These are phyloP conservation scores for Biscogniauxia sp. DNA, from an alignment of 2,329 filamentous ascomycete genomes.

Conservation along the genomic window DNA sequence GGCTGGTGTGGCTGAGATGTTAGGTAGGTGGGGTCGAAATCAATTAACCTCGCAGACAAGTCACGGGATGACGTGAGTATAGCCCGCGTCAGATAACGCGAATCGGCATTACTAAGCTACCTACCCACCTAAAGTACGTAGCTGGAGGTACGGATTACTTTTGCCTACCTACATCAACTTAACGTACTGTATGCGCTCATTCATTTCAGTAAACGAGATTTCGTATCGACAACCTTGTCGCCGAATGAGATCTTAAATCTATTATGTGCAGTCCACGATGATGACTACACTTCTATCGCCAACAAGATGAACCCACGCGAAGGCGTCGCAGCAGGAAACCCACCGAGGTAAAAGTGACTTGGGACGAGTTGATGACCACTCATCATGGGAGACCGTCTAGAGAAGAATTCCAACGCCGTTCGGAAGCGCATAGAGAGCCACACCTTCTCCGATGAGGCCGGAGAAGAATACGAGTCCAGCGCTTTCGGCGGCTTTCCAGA, in stretches of 20 bases:
- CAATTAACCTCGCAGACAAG: constrained; percentile 5
- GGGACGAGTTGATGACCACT: constrained; percentile 13
- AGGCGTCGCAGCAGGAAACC: constrained; percentile 16
- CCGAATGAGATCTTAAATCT: too few species aligned
- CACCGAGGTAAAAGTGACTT: constrained; percentile 2
- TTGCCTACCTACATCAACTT: neutral
- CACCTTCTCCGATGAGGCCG: constrained; percentile 74
- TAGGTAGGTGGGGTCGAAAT: neutral
- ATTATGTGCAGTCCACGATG: neutral
- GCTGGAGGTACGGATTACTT: too few species aligned
- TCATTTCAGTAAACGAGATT: too few species aligned
- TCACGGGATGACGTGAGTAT: constrained; percentile 43
- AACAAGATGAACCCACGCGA: constrained; percentile 19
- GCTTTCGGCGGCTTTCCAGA: constrained; percentile 86
- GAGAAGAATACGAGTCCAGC: constrained; percentile 87
- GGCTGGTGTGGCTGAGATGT: neutral
- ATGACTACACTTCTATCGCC: neutral
- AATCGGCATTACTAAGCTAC: neutral
- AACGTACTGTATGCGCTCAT: too few species aligned
- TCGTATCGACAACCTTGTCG: too few species aligned
- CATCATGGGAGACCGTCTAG: constrained; percentile 57
- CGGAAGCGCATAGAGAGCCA: constrained; percentile 63
- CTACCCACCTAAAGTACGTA: neutral
- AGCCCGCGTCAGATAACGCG: constrained; percentile 16
- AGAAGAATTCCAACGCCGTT: constrained; percentile 61